A percentile compares a stretch with the other conserved stretches of the same genome.
These are phyloP conservation scores for Zygoascus hellenicus DNA, from an alignment of 1,139 yeast species.

Conservation along the genomic window DNA sequence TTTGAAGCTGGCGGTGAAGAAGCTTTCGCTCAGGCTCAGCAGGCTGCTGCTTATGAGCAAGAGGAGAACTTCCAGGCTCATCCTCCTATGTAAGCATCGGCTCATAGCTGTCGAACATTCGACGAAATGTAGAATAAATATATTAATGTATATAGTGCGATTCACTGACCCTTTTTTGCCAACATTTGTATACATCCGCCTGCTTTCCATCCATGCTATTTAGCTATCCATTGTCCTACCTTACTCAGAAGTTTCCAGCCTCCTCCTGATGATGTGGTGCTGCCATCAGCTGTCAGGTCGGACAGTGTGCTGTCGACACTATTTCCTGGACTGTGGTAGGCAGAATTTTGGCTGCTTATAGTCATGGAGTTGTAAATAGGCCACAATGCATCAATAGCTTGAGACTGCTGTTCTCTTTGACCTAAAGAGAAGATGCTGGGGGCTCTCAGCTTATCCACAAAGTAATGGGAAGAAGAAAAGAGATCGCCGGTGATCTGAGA, in stretches of 20 bases:
- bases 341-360: not conserved
- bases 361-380: constrained; percentile 9
- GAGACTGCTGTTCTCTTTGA: constrained; percentile 5
- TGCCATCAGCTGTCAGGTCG: not conserved
- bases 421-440: constrained; percentile 2
- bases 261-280: not conserved
- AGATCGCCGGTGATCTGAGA: constrained; percentile 23
- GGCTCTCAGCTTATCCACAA: constrained; percentile 16
- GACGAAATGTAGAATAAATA: constrained; percentile 6
- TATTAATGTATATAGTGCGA: constrained; percentile 5
- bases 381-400: constrained; percentile 8
- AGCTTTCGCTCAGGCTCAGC: constrained; percentile 40
- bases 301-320: not conserved
- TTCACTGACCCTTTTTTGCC: not conserved
- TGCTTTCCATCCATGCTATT: not conserved
- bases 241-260: not conserved
- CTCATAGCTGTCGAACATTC: not conserved
- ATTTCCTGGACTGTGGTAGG: not conserved
- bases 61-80: constrained; percentile 26
- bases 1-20: constrained; percentile 95
- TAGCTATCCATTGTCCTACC: constrained; percentile 1
- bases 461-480: constrained; percentile 21
- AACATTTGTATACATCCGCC: not conserved
- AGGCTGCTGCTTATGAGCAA: constrained; percentile 19
- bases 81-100: constrained; percentile 29